Conservation (phyloP, 2,329 filamentous ascomycete species). For the Calonectria leucothoes region DNA sequence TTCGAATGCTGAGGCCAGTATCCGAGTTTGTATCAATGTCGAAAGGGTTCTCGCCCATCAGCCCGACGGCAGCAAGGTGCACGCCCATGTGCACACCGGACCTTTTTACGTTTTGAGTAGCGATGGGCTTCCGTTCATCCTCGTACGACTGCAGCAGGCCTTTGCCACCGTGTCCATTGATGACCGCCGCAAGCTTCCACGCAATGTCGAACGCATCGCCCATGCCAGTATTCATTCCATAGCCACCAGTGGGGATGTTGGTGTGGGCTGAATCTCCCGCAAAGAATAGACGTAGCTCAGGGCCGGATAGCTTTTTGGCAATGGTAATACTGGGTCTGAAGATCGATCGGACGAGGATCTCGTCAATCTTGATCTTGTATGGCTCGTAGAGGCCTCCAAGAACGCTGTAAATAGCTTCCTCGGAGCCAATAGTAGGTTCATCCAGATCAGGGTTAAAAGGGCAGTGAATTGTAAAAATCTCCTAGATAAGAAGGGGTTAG, state of each 20-base stretch:
- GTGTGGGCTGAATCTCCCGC: conserved; percentile 52
- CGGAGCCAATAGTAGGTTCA: neutral
- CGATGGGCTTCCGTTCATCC: conserved; percentile 35
- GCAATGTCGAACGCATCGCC: conserved; percentile 49
- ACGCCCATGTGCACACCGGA: conserved; percentile 22
- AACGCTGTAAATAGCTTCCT: conserved; percentile 17
- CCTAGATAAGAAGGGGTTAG: neutral
- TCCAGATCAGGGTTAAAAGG: neutral
- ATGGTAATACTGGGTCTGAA: conserved; percentile 38
- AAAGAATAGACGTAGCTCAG: conserved; percentile 49
- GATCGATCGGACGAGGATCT: conserved; percentile 33
- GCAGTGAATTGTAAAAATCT: conserved; percentile 8
- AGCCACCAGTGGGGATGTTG: conserved; percentile 49
- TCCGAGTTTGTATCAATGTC: neutral
- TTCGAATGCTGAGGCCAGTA: neutral
- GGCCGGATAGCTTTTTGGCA: conserved; percentile 38
- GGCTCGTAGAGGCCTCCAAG: conserved; percentile 13
- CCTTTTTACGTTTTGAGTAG: conserved; percentile 26
- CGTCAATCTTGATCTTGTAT: conserved; percentile 33
- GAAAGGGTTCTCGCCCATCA: neutral
- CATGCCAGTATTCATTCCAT: conserved; percentile 52
- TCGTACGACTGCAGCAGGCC: conserved; percentile 40
- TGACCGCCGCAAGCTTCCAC: conserved; percentile 48
- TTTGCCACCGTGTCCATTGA: conserved; percentile 27
- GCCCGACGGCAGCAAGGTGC: neutral